Base-by-base conservation (phyloP, 2,329 filamentous ascomycete species). In the Penicillium sp. region DNA sequence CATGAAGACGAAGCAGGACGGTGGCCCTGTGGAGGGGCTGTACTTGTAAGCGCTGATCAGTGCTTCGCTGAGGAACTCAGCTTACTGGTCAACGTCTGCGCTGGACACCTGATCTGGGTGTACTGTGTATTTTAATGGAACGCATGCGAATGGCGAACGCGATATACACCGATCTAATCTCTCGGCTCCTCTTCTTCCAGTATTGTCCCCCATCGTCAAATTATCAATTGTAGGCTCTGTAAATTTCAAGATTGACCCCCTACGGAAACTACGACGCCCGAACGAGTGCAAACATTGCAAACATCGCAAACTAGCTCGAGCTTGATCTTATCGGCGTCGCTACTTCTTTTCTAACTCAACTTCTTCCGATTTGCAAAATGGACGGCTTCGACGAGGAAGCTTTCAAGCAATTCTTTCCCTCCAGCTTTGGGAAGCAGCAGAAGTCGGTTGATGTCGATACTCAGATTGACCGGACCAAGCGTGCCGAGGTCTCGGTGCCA, bases 1-100 rank as follows among this genome's bases (percentile, higher is more conserved):
- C 58, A 81, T 99, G 74, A 95, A 95, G 79, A 99, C 95, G 45
- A 99, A 99, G 86, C 94, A 88, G 69, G 94, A 99, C 79, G 93
- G 93, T 64, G 95, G 97, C 77, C 94, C 95, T 0, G 64, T 71
- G 45, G 94, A 99, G 79, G 94, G 94, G 64, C 78, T 99, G 83
- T 99, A 99, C 79, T 85, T 99, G 88, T 99, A 96, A 70, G 55
- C 53, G 52, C 47, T 56, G 46, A 49, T 23, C 47, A 39, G 49
- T 59, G 54, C 28, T 56, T 48, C n/a, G 21, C 33, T 26, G 33
- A 42, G 23, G 28, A 18, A 51, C 33, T 47, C 16, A 45, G n/a
- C 33, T 36, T 36, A 6, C 16, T 39, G 36, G 36, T 39, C 36
- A 23, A 39, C 36, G 36, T 46, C 46, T 38, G 41, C 51, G 29